Percentiles rank a stretch among this genome's conserved stretches.
These are phyloP conservation scores for Trametes sp. DNA, from an alignment of 1,284 basidiomycete genomes.

Conservation along the genomic window DNA sequence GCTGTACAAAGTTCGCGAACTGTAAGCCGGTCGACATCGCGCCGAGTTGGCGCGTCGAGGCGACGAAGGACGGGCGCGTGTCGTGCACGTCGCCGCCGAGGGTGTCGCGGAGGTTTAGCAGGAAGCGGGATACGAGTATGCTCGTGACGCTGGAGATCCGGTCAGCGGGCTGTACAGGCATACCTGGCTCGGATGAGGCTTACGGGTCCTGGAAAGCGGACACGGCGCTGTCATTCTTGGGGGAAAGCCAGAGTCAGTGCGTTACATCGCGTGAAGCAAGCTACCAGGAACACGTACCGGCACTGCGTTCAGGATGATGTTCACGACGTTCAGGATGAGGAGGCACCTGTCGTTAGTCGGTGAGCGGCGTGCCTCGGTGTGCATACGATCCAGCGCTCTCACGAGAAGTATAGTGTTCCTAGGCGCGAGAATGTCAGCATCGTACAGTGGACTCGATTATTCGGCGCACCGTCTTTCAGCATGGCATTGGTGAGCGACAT, in stretches of 20 bases:
- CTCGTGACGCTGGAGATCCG: constrained; percentile 15
- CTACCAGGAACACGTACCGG: background rate
- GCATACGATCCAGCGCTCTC: background rate
- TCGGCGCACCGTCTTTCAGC: constrained; percentile 14
- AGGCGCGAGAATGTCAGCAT: background rate
- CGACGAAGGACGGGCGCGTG: constrained; percentile 16
- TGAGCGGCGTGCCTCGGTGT: background rate
- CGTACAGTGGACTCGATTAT: background rate
- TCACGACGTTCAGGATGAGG: constrained; percentile 19
- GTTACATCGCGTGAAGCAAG: background rate
- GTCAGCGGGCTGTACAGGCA: background rate
- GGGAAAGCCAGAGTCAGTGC: background rate
- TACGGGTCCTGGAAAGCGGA: constrained; percentile 25
- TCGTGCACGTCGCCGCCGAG: background rate
- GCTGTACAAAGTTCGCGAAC: constrained; percentile 18
- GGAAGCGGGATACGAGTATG: constrained; percentile 26
- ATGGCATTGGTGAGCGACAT: constrained; percentile 17
- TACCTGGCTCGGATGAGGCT: background rate
- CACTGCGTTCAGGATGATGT: constrained; percentile 18
- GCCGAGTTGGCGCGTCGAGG: background rate
- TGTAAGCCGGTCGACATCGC: constrained; percentile 1
- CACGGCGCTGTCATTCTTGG: constrained; percentile 13
- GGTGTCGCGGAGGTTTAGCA: constrained; percentile 27
- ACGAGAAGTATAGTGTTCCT: constrained; percentile 24
- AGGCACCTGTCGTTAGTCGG: constrained; percentile 1